A percentile compares a stretch with the other conserved stretches of the same genome.
Evolutionary conservation across 2,329 filamentous ascomycete genomes (phyloP).

Genomic region (Cryphonectria radicalis): DNA sequence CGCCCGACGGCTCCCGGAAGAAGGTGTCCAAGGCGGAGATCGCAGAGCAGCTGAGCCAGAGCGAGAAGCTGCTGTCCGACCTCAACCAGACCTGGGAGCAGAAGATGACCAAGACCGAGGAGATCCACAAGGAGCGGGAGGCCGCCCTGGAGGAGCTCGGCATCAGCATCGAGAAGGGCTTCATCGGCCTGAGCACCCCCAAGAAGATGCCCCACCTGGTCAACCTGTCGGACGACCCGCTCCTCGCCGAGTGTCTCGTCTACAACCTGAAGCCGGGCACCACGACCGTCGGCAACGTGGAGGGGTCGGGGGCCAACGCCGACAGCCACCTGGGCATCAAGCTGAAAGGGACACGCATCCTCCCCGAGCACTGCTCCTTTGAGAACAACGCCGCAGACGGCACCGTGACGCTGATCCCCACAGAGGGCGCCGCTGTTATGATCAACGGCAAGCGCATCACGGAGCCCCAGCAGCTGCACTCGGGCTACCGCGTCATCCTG

Average conservation of each 20-base stretch:
- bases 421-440: constrained; percentile 95
- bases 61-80: constrained; percentile 93
- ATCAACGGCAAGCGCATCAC: constrained; percentile 92
- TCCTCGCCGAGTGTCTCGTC: constrained; percentile 92
- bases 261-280: constrained; percentile 97
- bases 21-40: constrained; percentile 99
- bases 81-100: constrained; percentile 99
- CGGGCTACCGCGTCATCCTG: constrained; percentile 91
- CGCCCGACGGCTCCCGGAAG: constrained; percentile 82
- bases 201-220: constrained; percentile 99
- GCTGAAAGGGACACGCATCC: constrained; percentile 89
- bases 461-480: constrained; percentile 83
- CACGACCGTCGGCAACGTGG: constrained; percentile 93
- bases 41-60: constrained; percentile 92
- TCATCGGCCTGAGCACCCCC: constrained; percentile 90
- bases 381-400: constrained; percentile 81
- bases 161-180: constrained; percentile 98
- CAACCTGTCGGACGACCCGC: constrained; percentile 91
- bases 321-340: constrained; percentile 82
- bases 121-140: constrained; percentile 97
- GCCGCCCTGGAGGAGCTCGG: constrained; percentile 93
- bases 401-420: constrained; percentile 86
- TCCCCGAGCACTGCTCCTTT: constrained; percentile 91
- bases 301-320: constrained; percentile 83
- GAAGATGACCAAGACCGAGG: constrained; percentile 91